These are phyloP conservation scores for Aspergillus leporis DNA, from an alignment of 495 filamentous ascomycete genomes.

Conservation along the genomic window DNA sequence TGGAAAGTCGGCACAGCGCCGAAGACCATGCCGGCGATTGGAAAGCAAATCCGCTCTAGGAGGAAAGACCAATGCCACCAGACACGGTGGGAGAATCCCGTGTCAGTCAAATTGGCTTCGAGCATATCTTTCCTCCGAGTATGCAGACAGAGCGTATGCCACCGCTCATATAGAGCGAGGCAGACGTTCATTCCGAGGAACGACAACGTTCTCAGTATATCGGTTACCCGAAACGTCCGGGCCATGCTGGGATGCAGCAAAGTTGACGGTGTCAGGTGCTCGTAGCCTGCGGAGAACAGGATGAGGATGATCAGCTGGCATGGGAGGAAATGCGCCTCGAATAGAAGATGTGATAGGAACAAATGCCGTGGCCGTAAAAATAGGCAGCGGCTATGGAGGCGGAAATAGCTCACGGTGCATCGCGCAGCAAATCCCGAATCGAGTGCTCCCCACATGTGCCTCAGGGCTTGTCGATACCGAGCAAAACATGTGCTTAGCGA, in stretches of 20 bases:
- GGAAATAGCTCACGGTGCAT: conserved; percentile 27
- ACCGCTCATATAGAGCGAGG: conserved; percentile 61
- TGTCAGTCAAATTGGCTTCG: conserved; percentile 59
- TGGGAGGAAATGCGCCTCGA: conserved; percentile 69
- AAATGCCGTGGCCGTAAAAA: conserved; percentile 32
- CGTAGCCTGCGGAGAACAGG: conserved; percentile 57
- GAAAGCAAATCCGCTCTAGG: conserved; percentile 58
- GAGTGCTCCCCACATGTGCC: conserved; percentile 74
- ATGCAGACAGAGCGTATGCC: conserved; percentile 56
- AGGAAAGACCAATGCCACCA: conserved; percentile 49
- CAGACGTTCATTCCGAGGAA: conserved; percentile 60
- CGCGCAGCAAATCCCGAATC: conserved; percentile 61
- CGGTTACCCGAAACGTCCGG: conserved; percentile 57
- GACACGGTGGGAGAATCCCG: conserved; percentile 55
- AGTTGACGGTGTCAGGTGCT: conserved; percentile 45
- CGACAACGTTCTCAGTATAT: conserved; percentile 55
- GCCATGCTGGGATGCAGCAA: conserved; percentile 48
- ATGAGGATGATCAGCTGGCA: conserved; percentile 62
- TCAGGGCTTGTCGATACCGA: conserved; percentile 63
- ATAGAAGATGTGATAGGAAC: conserved; percentile 59
- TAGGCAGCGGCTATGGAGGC: conserved; percentile 25
- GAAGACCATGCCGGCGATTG: conserved; percentile 60
- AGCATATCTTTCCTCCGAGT: conserved; percentile 62
- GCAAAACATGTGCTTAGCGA: conserved; percentile 53
- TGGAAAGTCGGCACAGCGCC: conserved; percentile 62